Conservation (phyloP, 2,329 filamentous ascomycete genomes). For the Dothideomycetidae sp. region DNA sequence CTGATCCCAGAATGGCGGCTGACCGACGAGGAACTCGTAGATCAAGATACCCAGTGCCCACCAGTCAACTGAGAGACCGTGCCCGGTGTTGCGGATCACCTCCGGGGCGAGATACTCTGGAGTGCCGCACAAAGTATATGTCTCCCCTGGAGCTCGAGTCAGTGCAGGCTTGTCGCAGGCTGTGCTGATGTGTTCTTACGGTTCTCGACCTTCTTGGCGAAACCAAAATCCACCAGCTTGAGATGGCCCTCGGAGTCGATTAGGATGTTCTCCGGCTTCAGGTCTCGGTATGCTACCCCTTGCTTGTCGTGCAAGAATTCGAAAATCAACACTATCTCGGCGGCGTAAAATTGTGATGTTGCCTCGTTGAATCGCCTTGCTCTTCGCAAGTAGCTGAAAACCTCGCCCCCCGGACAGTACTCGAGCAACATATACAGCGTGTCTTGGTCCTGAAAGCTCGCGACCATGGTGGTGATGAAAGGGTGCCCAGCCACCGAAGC, state of each 20-base stretch:
- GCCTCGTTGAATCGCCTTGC: constrained; percentile 65
- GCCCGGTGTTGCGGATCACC: constrained; percentile 69
- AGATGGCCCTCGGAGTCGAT: constrained; percentile 66
- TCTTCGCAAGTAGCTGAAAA: constrained; percentile 69
- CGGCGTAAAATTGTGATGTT: constrained; percentile 67
- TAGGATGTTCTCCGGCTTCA: constrained; percentile 73
- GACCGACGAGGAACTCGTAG: constrained; percentile 73
- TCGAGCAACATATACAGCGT: constrained; percentile 73
- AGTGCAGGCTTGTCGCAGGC: background rate
- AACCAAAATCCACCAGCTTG: constrained; percentile 74
- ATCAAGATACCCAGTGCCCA: constrained; percentile 75
- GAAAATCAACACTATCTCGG: constrained; percentile 69
- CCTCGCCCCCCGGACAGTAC: constrained; percentile 70
- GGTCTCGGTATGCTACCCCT: constrained; percentile 66
- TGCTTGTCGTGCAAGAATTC: constrained; percentile 69
- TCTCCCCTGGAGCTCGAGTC: constrained; percentile 39
- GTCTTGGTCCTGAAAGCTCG: constrained; percentile 66
- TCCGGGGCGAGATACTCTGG: constrained; percentile 75
- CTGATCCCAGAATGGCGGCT: constrained; percentile 76
- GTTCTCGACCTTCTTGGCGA: constrained; percentile 62
- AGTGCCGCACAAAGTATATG: constrained; percentile 71
- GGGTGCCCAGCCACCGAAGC: constrained; percentile 65
- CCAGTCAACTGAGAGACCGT: constrained; percentile 66
- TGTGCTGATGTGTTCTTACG: constrained; percentile 25
- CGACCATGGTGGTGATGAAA: constrained; percentile 67